These are phyloP conservation scores for Saccharum spontaneum DNA, from an alignment of 176 grass and related monocot genomes.

Conservation along the genomic window DNA sequence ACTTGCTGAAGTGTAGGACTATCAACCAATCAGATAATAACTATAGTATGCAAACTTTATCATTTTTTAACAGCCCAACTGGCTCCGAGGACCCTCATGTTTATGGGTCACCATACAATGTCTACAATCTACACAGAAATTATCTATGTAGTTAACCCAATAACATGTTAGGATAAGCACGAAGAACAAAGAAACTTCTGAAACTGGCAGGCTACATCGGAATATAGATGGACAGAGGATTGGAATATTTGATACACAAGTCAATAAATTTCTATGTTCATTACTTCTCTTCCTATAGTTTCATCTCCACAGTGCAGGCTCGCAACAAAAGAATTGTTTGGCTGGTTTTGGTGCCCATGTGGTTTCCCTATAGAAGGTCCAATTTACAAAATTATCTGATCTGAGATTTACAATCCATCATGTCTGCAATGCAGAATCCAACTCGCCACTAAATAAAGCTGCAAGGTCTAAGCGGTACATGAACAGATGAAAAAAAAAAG, in stretches of 20 bases:
- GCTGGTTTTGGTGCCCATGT: background rate
- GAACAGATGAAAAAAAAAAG: no score
- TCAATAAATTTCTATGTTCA: conserved; percentile 6
- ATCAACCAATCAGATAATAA: background rate
- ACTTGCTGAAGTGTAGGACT: background rate
- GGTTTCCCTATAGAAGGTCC: background rate
- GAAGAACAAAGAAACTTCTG: background rate
- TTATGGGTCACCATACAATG: background rate
- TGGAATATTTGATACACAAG: background rate
- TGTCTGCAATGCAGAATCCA: conserved; percentile 9
- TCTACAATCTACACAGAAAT: conserved; percentile 4
- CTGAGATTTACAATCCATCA: background rate
- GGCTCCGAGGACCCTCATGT: background rate
- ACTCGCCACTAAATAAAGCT: background rate
- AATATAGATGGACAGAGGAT: background rate
- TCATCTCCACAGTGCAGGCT: background rate
- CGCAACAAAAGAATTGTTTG: background rate
- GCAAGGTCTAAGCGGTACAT: background rate
- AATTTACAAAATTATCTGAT: conserved; percentile 4
- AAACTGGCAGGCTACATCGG: background rate
- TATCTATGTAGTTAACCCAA: conserved; percentile 1
- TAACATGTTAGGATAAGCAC: conserved; percentile 20
- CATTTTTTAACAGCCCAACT: background rate
- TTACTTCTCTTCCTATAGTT: conserved; percentile 14
- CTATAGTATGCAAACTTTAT: background rate